Percentiles rank a stretch among this genome's conserved stretches.
These are phyloP conservation scores for Lathyrus oleraceus DNA, from an alignment of 306 rosid species.

Conservation along the genomic window DNA sequence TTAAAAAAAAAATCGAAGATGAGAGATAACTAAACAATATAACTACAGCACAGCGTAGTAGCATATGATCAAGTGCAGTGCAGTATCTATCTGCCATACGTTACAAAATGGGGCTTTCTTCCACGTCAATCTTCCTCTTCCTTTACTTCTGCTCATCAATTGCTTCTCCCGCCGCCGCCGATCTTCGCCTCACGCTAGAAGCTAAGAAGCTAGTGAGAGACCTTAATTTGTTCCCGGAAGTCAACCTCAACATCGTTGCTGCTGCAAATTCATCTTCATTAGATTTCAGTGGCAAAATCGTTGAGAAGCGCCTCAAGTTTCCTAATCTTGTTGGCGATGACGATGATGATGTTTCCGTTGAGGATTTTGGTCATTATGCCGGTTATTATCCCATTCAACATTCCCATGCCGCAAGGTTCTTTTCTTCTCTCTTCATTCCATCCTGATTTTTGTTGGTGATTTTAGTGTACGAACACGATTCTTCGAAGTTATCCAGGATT, in stretches of 20 bases:
- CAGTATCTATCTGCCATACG: background rate
- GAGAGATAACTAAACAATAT: too few relatives aligned
- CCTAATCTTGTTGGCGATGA: slow-evolving; percentile 51
- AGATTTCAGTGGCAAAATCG: slow-evolving; percentile 38
- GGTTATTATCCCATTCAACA: slow-evolving; percentile 72
- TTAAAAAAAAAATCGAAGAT: too few relatives aligned
- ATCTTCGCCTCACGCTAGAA: slow-evolving; percentile 32
- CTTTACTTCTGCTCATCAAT: slow-evolving; percentile 28
- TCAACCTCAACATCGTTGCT: slow-evolving; percentile 56
- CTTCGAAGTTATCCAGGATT: too few relatives aligned
- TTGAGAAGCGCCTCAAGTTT: slow-evolving; percentile 66
- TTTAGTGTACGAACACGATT: too few relatives aligned
- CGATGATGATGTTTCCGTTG: slow-evolving; percentile 48
- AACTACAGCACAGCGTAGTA: too few relatives aligned
- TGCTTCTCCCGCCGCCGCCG: background rate
- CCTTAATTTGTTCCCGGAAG: slow-evolving; percentile 69
- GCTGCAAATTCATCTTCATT: slow-evolving; percentile 37
- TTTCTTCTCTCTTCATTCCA: too few relatives aligned
- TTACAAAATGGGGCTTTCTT: slow-evolving; percentile 40
- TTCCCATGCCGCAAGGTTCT: slow-evolving; percentile 77
- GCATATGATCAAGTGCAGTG: background rate
- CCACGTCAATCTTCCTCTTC: slow-evolving; percentile 29
- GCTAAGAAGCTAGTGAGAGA: slow-evolving; percentile 66
- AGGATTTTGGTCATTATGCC: slow-evolving; percentile 86
- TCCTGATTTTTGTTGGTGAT: too few relatives aligned